Percentiles rank a stretch among this genome's conserved stretches.
Evolutionary conservation across 2,329 filamentous ascomycete species (phyloP).

Genomic region (Colletotrichum eleusines): DNA sequence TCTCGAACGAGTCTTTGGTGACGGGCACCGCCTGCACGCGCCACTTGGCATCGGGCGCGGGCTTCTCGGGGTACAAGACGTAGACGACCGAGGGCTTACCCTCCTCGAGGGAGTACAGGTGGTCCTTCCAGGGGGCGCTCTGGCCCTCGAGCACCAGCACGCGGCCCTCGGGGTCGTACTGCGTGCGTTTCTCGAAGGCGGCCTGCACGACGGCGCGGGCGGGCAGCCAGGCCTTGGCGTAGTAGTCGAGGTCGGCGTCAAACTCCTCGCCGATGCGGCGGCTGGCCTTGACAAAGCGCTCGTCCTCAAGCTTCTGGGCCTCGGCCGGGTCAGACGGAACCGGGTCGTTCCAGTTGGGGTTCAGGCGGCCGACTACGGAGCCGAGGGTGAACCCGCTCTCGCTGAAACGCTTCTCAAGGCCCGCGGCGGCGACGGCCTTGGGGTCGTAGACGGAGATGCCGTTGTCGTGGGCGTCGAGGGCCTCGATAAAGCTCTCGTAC

Average conservation of each 20-base stretch:
- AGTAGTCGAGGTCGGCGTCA: slow-evolving; percentile 81
- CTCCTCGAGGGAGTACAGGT: slow-evolving; percentile 88
- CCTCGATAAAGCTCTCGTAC: slow-evolving; percentile 94
- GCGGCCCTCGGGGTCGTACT: slow-evolving; percentile 79
- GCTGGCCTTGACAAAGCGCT: slow-evolving; percentile 81
- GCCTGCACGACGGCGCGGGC: slow-evolving; percentile 82
- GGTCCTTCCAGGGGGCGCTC: slow-evolving; percentile 94
- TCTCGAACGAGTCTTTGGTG: slow-evolving; percentile 87
- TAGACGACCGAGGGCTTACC: slow-evolving; percentile 76
- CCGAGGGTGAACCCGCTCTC: slow-evolving; percentile 87
- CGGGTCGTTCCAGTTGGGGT: slow-evolving; percentile 83
- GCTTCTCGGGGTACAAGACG: slow-evolving; percentile 90
- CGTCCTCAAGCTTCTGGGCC: slow-evolving; percentile 82
- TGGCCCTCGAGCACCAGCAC: slow-evolving; percentile 83
- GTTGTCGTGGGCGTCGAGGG: slow-evolving; percentile 97
- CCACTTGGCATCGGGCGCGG: slow-evolving; percentile 84
- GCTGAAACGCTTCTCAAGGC: slow-evolving; percentile 84
- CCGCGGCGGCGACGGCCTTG: slow-evolving; percentile 74
- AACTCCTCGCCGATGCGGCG: slow-evolving; percentile 91
- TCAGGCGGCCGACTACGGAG: slow-evolving; percentile 83
- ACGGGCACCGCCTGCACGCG: slow-evolving; percentile 92
- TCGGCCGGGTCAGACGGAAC: slow-evolving; percentile 63
- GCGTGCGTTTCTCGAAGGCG: slow-evolving; percentile 77
- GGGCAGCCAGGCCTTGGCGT: slow-evolving; percentile 83
- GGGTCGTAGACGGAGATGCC: slow-evolving; percentile 88